phyloP scores from a whole-genome alignment of 441 rosid genomes.

The Flueggea neowawraea region DNA sequence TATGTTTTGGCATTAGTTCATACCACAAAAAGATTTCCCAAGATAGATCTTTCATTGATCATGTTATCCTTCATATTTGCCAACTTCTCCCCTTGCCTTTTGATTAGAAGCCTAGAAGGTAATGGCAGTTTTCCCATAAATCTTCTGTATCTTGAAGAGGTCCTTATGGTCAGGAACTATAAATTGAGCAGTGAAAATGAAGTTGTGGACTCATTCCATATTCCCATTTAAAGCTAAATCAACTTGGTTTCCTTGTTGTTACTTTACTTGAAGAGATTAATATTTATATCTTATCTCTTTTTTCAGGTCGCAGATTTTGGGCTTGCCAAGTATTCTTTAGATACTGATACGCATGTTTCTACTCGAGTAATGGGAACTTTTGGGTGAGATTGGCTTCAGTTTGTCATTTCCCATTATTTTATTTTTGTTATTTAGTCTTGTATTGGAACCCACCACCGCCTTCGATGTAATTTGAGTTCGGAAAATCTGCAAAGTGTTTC shows the following conservation, averaged over 20 bases:
- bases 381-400: constrained; percentile 48
- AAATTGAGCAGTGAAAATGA: too few relatives aligned
- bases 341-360: constrained; percentile 2
- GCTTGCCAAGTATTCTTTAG: background rate
- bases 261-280: constrained; percentile 1
- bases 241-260: background rate
- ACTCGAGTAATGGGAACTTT: constrained; percentile 93
- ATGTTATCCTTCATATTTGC: too few relatives aligned
- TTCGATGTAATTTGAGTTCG: background rate
- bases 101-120: too few relatives aligned
- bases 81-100: too few relatives aligned
- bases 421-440: background rate
- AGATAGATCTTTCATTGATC: too few relatives aligned
- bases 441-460: background rate
- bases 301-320: constrained; percentile 13
- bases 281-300: background rate
- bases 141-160: too few relatives aligned
- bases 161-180: too few relatives aligned
- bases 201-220: too few relatives aligned
- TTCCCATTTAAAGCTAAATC: too few relatives aligned
- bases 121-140: too few relatives aligned
- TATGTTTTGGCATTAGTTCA: too few relatives aligned
- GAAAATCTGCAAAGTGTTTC: background rate
- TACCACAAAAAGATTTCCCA: too few relatives aligned
- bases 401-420: background rate